A percentile compares a stretch with the other conserved stretches of the same genome.
These are phyloP conservation scores for Avena insularis DNA, from an alignment of 176 grass and related monocot species.

Conservation along the genomic window DNA sequence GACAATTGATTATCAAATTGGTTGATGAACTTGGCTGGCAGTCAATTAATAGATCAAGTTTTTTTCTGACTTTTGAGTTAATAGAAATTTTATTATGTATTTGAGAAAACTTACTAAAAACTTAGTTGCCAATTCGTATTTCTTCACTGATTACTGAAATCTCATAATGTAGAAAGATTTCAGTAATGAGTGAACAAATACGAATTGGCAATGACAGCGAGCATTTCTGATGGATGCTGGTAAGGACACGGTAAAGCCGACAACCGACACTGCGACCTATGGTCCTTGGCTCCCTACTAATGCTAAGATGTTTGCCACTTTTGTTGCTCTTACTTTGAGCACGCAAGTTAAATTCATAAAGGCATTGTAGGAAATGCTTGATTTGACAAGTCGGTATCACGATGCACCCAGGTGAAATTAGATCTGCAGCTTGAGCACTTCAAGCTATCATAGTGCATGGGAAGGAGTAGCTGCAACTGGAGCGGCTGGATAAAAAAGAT, in stretches of 20 bases:
- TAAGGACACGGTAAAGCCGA: conserved; percentile 8
- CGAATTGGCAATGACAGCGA: neutral
- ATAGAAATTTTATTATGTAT: too few relatives aligned
- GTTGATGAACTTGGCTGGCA: too few relatives aligned
- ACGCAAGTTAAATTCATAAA: neutral
- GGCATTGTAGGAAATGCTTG: neutral
- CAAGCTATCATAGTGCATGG: neutral
- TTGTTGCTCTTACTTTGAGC: neutral
- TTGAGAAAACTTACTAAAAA: too few relatives aligned
- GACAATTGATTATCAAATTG: too few relatives aligned
- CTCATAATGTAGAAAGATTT: neutral
- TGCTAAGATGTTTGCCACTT: neutral
- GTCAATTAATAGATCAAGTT: too few relatives aligned
- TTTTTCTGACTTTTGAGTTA: too few relatives aligned
- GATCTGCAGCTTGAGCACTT: neutral
- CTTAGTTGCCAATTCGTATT: too few relatives aligned
- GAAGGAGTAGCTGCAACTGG: neutral
- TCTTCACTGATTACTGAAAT: too few relatives aligned
- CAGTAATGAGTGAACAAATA: conserved; percentile 10
- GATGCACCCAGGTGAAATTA: neutral
- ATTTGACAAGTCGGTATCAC: neutral
- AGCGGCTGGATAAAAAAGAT: neutral
- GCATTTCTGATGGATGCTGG: neutral
- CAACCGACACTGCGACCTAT: neutral
- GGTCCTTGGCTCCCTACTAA: neutral